phyloP scores from a whole-genome alignment of 2,329 filamentous ascomycete species.

The Fusarium sp. region DNA sequence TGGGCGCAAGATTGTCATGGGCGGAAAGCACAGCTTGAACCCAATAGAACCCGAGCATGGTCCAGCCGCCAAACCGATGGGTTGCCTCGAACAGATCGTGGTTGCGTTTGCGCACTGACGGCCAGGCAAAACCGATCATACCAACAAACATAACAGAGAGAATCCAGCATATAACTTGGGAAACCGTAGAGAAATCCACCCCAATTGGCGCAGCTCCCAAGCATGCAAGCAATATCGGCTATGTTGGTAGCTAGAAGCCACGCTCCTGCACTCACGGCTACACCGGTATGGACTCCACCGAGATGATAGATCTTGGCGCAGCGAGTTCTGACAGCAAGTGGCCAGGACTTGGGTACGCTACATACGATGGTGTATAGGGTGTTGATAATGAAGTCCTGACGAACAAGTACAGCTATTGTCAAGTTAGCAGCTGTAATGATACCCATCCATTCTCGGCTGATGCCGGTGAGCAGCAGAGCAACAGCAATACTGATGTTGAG shows the following conservation, averaged over 20 bases:
- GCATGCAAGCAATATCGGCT: slow-evolving; percentile 37
- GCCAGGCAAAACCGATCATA: slow-evolving; percentile 73
- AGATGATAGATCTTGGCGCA: slow-evolving; percentile 64
- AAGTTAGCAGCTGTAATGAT: slow-evolving; percentile 61
- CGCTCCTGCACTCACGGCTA: slow-evolving; percentile 59
- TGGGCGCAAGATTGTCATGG: slow-evolving; percentile 52
- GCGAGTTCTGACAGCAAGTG: slow-evolving; percentile 58
- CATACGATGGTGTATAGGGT: slow-evolving; percentile 59
- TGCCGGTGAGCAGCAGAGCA: slow-evolving; percentile 52
- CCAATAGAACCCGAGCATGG: slow-evolving; percentile 74
- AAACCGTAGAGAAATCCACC: slow-evolving; percentile 51
- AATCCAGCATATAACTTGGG: slow-evolving; percentile 64
- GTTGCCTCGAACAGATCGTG: slow-evolving; percentile 78
- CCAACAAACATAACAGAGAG: slow-evolving; percentile 67
- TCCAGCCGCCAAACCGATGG: slow-evolving; percentile 79
- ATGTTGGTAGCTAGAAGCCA: slow-evolving; percentile 59
- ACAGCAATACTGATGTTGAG: slow-evolving; percentile 62
- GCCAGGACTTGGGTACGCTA: slow-evolving; percentile 58
- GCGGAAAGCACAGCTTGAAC: slow-evolving; percentile 66
- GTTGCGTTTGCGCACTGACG: slow-evolving; percentile 67
- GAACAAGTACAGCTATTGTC: slow-evolving; percentile 59
- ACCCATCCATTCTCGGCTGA: slow-evolving; percentile 52
- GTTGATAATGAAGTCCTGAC: slow-evolving; percentile 66
- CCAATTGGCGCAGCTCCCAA: slow-evolving; percentile 35
- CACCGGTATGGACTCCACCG: slow-evolving; percentile 62